These are phyloP conservation scores for Panicum hallii DNA, from an alignment of 202 grass and related monocot genomes.

Conservation along the genomic window DNA sequence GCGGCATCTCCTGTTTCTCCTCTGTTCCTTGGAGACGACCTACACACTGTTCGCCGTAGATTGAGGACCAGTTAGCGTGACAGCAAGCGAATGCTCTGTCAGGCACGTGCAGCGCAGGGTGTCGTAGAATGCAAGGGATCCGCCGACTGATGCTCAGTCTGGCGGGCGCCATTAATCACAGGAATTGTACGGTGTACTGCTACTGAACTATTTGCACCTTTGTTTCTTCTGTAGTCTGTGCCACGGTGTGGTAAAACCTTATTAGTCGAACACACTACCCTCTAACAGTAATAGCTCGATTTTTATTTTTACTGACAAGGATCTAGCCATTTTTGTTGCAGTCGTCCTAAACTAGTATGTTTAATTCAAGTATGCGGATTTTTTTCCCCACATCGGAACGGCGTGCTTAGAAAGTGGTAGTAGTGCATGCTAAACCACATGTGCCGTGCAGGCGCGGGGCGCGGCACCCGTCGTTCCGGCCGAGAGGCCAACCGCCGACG, in stretches of 20 bases:
- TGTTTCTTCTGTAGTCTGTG: neutral
- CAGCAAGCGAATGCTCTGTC: neutral
- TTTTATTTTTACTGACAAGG: neutral
- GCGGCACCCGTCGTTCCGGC: neutral
- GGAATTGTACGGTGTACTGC: neutral
- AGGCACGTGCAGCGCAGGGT: neutral
- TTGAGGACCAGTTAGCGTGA: constrained; percentile 5
- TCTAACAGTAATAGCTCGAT: neutral
- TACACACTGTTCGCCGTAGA: neutral
- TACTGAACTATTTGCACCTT: neutral
- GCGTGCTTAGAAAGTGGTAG: too few relatives aligned
- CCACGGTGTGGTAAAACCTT: neutral
- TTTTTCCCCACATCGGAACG: too few relatives aligned
- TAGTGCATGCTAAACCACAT: neutral
- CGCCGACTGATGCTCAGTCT: neutral
- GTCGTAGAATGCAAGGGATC: neutral
- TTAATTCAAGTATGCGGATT: too few relatives aligned
- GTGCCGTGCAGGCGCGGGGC: neutral
- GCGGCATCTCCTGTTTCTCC: too few relatives aligned
- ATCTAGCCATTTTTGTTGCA: neutral
- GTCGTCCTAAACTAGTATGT: too few relatives aligned
- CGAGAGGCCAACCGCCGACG: constrained; percentile 21
- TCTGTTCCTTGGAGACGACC: too few relatives aligned
- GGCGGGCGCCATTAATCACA: neutral
- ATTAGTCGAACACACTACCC: too few relatives aligned